Evolutionary conservation across 164 flowering plant genomes (phyloP).

Genomic region (Annona cherimola): DNA sequence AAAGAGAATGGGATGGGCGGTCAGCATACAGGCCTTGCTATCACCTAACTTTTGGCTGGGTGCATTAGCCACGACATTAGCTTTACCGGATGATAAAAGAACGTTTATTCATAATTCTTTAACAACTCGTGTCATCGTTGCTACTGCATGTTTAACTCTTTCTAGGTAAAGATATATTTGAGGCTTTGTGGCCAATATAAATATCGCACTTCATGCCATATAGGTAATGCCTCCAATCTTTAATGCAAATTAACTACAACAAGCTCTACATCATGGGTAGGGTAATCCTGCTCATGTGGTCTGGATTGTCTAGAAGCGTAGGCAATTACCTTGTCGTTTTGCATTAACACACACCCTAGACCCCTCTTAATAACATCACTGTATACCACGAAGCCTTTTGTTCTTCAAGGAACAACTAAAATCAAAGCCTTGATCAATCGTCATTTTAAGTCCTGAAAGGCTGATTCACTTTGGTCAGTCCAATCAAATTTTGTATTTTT

Average conservation of each 20-base stretch:
- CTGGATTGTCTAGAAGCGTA: not conserved
- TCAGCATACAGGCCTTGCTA: too few species aligned
- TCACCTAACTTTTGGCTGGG: too few species aligned
- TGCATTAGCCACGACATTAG: too few species aligned
- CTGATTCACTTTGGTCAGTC: not conserved
- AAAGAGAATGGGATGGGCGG: not conserved
- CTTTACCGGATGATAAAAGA: not conserved
- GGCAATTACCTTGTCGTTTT: not conserved
- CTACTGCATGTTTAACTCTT: not conserved
- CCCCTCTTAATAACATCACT: not conserved
- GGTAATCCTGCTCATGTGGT: too few species aligned
- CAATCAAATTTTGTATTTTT: not conserved
- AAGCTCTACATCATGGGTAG: not conserved
- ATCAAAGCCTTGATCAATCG: not conserved
- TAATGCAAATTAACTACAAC: not conserved
- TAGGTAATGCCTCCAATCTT: not conserved
- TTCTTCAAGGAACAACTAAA: not conserved
- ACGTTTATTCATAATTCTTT: not conserved
- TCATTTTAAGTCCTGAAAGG: not conserved
- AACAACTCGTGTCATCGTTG: not conserved
- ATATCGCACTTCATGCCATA: not conserved
- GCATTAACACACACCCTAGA: not conserved
- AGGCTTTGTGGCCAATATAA: not conserved
- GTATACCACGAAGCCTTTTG: not conserved
- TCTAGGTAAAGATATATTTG: not conserved